Percentiles rank a stretch among this genome's conserved stretches.
Conservation (phyloP, 345 rosid genomes). For the Linum lewisii region DNA sequence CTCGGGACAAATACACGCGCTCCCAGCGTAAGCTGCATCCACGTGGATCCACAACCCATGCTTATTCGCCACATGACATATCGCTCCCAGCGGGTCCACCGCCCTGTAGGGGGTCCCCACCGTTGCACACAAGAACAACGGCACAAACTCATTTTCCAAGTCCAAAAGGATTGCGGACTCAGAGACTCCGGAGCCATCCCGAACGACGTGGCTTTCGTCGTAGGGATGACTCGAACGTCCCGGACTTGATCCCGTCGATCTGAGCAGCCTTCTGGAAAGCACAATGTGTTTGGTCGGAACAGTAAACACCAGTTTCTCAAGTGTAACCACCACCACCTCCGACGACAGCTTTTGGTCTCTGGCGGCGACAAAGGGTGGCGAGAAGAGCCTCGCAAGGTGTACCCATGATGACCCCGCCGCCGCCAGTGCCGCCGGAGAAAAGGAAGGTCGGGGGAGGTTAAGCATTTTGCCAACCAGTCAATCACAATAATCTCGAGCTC, state of each 20-base stretch:
- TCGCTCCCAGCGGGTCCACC: constrained; percentile 20
- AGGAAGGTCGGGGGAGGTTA: constrained; percentile 29
- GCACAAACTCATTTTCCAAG: constrained; percentile 17
- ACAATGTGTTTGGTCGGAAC: constrained; percentile 34
- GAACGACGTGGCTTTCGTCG: constrained; percentile 17
- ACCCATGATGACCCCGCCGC: constrained; percentile 33
- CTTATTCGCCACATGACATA: constrained; percentile 11
- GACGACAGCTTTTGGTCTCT: constrained; percentile 25
- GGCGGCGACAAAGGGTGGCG: constrained; percentile 26
- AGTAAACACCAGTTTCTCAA: constrained; percentile 31
- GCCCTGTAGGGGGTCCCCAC: constrained; percentile 25
- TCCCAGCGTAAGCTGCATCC: constrained; percentile 48
- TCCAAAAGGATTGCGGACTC: constrained; percentile 11
- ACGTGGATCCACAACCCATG: constrained; percentile 37
- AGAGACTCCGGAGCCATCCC: constrained; percentile 13
- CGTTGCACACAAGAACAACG: constrained; percentile 29
- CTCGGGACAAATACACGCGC: constrained; percentile 42
- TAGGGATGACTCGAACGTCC: constrained; percentile 30
- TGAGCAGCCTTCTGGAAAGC: constrained; percentile 23
- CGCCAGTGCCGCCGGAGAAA: constrained; percentile 26
- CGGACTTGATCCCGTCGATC: constrained; percentile 36
- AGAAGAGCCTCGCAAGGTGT: constrained; percentile 33
- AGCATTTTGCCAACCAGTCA: constrained; percentile 41
- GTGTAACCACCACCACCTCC: too few relatives aligned
- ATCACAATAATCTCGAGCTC: constrained; percentile 35